phyloP scores from a whole-genome alignment of 345 rosid genomes.

The Citrus sinensis region DNA sequence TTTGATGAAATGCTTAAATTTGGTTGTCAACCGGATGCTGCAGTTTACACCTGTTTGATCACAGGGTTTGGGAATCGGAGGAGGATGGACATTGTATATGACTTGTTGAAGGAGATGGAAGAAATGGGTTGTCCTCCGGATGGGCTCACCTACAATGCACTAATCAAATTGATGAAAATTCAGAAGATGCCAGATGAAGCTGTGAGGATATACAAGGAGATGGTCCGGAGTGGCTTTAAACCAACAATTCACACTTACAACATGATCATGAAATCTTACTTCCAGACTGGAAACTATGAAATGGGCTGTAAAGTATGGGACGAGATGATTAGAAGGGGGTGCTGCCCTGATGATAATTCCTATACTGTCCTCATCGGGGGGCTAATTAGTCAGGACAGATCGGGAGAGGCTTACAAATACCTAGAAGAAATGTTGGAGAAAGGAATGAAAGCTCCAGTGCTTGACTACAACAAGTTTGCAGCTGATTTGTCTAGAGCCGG shows the following conservation, averaged over 20 bases:
- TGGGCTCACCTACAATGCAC: constrained; percentile 72
- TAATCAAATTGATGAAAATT: constrained; percentile 71
- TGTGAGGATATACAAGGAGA: constrained; percentile 55
- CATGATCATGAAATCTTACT: constrained; percentile 85
- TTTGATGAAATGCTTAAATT: constrained; percentile 72
- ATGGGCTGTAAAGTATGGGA: constrained; percentile 71
- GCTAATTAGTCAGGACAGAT: constrained; percentile 65
- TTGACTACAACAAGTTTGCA: constrained; percentile 77
- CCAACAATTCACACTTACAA: constrained; percentile 80
- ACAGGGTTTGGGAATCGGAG: constrained; percentile 73
- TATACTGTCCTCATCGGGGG: constrained; percentile 77
- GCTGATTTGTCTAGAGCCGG: constrained; percentile 78
- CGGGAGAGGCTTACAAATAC: constrained; percentile 71
- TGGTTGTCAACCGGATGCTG: constrained; percentile 62
- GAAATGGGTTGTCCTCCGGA: constrained; percentile 74
- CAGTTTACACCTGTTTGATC: constrained; percentile 79
- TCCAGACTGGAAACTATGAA: constrained; percentile 54
- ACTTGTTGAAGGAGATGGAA: constrained; percentile 75
- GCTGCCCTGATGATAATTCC: constrained; percentile 83
- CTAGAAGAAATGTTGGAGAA: constrained; percentile 84
- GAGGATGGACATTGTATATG: constrained; percentile 64
- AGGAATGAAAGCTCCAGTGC: constrained; percentile 87
- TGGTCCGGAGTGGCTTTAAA: constrained; percentile 52
- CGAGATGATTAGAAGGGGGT: constrained; percentile 70
- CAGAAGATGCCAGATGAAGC: constrained; percentile 72